Percentiles rank a stretch among this genome's conserved stretches.
phyloP scores from a whole-genome alignment of 768 basidiomycete genomes.

The Multifurca ochricompacta region DNA sequence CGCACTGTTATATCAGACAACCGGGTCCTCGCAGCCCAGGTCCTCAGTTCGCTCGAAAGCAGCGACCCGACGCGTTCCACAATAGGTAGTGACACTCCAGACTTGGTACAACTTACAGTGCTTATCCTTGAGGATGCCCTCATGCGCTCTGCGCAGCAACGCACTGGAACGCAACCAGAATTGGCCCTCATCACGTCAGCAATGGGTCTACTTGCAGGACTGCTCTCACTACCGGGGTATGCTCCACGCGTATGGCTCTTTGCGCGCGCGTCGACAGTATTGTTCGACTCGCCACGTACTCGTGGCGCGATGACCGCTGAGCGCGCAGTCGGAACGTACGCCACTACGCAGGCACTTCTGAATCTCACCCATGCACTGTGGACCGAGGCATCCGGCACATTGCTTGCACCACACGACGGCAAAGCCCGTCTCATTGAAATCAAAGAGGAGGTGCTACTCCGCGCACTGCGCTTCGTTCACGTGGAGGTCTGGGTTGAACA shows the following conservation, averaged over 20 bases:
- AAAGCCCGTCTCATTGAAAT: slow-evolving; percentile 57
- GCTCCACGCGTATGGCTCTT: slow-evolving; percentile 87
- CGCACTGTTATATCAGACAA: slow-evolving; percentile 70
- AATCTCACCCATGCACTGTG: slow-evolving; percentile 70
- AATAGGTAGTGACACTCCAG: slow-evolving; percentile 49
- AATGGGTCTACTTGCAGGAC: slow-evolving; percentile 70
- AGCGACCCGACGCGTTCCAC: slow-evolving; percentile 39
- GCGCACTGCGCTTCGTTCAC: slow-evolving; percentile 72
- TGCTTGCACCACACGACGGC: slow-evolving; percentile 40
- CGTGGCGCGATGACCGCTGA: slow-evolving; percentile 57
- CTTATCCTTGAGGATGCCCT: slow-evolving; percentile 76
- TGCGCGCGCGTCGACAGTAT: slow-evolving; percentile 65
- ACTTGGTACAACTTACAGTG: slow-evolving; percentile 71
- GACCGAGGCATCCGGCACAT: slow-evolving; percentile 57
- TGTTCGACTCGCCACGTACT: slow-evolving; percentile 71
- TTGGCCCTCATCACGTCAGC: slow-evolving; percentile 69
- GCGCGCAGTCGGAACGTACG: slow-evolving; percentile 65
- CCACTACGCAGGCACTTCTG: slow-evolving; percentile 74
- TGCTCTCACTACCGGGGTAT: slow-evolving; percentile 65
- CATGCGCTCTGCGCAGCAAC: slow-evolving; percentile 39
- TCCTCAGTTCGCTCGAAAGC: slow-evolving; percentile 61
- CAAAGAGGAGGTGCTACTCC: slow-evolving; percentile 77
- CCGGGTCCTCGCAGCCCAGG: slow-evolving; percentile 49
- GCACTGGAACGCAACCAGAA: slow-evolving; percentile 33
- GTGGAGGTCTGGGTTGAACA: slow-evolving; percentile 86